Percentiles rank a stretch among this genome's conserved stretches.
phyloP scores from a whole-genome alignment of 2,329 filamentous ascomycete species.

The Aspergillus uvarum region DNA sequence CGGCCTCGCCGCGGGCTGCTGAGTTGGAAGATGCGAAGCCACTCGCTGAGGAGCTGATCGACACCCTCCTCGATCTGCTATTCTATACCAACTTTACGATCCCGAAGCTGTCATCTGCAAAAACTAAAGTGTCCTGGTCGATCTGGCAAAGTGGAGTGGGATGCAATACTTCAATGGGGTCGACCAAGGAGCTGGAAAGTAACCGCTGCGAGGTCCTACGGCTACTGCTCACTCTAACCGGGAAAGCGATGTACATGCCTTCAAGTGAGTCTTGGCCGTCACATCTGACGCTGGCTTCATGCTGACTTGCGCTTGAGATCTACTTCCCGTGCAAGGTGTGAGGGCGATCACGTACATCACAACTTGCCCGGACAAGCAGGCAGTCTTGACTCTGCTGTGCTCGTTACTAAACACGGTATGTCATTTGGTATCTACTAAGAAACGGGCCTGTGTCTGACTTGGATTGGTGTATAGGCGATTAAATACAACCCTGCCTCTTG shows the following conservation, averaged over 20 bases:
- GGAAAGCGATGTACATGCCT: slow-evolving; percentile 91
- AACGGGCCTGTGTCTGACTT: neutral
- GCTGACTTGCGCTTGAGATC: slow-evolving; percentile 37
- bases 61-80: slow-evolving; percentile 81
- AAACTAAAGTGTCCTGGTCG: slow-evolving; percentile 80
- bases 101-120: slow-evolving; percentile 67
- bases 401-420: slow-evolving; percentile 89
- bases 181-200: slow-evolving; percentile 88
- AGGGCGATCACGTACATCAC: slow-evolving; percentile 85
- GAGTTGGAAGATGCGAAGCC: slow-evolving; percentile 82
- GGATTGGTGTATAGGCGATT: slow-evolving; percentile 62
- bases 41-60: slow-evolving; percentile 86
- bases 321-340: slow-evolving; percentile 79
- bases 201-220: slow-evolving; percentile 89
- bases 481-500: slow-evolving; percentile 95
- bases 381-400: slow-evolving; percentile 85
- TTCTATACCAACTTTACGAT: slow-evolving; percentile 92
- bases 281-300: neutral
- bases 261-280: slow-evolving; percentile 53
- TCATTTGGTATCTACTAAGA: slow-evolving; percentile 15
- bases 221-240: slow-evolving; percentile 78
- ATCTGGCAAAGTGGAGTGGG: slow-evolving; percentile 99
- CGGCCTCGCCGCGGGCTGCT: slow-evolving; percentile 46
- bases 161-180: slow-evolving; percentile 83
- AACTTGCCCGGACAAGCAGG: slow-evolving; percentile 83